Base-by-base conservation (phyloP, 345 rosid species). In the Hypericum androsaemum region DNA sequence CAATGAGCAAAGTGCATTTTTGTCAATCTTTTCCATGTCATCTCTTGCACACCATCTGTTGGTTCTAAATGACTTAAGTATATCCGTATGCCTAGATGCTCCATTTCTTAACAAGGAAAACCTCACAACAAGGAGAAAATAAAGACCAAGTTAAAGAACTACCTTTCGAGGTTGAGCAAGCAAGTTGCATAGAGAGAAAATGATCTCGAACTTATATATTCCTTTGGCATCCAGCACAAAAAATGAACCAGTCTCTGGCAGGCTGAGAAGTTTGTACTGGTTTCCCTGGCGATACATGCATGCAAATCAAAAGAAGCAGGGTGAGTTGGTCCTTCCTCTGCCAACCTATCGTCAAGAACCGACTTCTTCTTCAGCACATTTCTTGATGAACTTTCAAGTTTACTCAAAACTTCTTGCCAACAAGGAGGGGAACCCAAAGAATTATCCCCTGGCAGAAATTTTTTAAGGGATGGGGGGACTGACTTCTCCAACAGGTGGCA, bases 161-260 rank as follows among this genome's bases (percentile, higher is more conserved):
- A 85, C 98, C 95, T 70, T 72, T 92, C 98, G 56, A 78, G 70
- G 64, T 88, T 75, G 61, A 92, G 79, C 43, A 85, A 53, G 56
- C 37, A 54, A 73, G 67, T 73, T 56, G 71, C 79, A 71, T 61
- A 71, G 48, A 61, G 65, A 55, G 73, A 68, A 63, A 83, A 67
- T 50, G 94, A 83, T 65, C 64, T 85, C 47, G 71, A 71, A 60
- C 50, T 71, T 74, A 83, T 56, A 63, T 61, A 79, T 55, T 66
- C 86, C 75, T 88, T 92, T 17, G 97, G 97, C 71, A 92, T 80
- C 78, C 71, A 71, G 60, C 81, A 75, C 35, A 88, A 67, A 47
- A 85, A 71, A 57, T 59, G 59, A 59, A 88, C 84, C 69, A 84
- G 71, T 64, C 69, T 68, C 67, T 68, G 77, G 59, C 96, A 87